Evolutionary conservation across 2,329 filamentous ascomycete genomes (phyloP), one percentile per base, ranked within the genome.

Genomic region (Calonectria hongkongensis): DNA sequence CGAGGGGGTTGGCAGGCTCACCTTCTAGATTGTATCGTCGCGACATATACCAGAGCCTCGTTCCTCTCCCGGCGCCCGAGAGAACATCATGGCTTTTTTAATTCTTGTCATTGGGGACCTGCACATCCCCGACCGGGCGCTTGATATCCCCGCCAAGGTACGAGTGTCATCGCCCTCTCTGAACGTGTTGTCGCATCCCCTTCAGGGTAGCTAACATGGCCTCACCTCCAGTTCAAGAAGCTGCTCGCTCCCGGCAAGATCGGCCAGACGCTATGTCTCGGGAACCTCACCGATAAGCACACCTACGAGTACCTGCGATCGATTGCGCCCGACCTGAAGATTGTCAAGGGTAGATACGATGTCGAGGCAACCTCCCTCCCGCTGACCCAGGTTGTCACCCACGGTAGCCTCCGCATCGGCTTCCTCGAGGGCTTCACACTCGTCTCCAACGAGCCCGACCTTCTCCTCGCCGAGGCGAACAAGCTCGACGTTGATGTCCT

Each of bases 31-130:
- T 43, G 66, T 62, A 71, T 73, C 75, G 74, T 79, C 66, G 72
- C 74, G 70, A 77, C 76, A 62, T 62, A 62, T 54, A 71, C 67
- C 65, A 43, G 63, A 75, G 76, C 74, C 73, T 78, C 58, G 66
- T 73, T 75, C 74, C 76, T 78, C 76, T 73, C 65, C n/a, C 73
- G 58, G 70, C 64, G 28, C 45, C 27, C 72, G 69, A 73, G 78
- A 76, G 71, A 72, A 75, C 74, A 93, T 92, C 88, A 95, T 96
- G 88, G 95, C 95, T 76, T 95, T 96, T 86, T 90, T 98, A 78
- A 95, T 98, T 82, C 91, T 98, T 83, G 95, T 97, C 82, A 95
- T 98, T 79, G 95, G 95, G 84, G 95, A 98, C 87, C 91, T 98
- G 68, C 95, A 98, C 87, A 98, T 98, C 86, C 95, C 95, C 80